Evolutionary conservation across 148 eudicot species (phyloP), one percentile per base, ranked within the genome.

Genomic region (Bassia scoparia): DNA sequence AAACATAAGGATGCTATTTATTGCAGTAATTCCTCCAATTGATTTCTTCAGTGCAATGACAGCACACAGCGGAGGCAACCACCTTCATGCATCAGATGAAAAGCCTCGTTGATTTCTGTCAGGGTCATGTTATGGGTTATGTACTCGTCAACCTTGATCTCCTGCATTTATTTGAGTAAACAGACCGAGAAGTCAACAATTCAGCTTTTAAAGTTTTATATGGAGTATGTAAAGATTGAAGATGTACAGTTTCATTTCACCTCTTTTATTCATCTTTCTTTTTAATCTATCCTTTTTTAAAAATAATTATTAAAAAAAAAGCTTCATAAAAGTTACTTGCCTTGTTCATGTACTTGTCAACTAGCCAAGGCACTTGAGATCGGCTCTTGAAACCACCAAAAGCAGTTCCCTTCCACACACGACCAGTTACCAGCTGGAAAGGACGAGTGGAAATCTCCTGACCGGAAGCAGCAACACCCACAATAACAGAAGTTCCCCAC

Each of bases 341-440:
- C 92, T 92, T 95, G 82, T 90, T 95, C 90, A 94, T 68, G 82
- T 94, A 94, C 87, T 94, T 94, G 31, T 94, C 97, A 21, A 94
- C 98, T 7, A 94, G 99, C 97, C 93, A 92, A 73, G 99, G 99
- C 27, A 95, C 99, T 72, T 95, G 99, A 38, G 99, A 92, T 17
- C 99, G 96, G 82, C 99, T 95, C 89, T 95, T 95, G 80, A 95
- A 95, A 43, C 99, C 99, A 27, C 98, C 98, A 86, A 93, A 94
- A 30, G 98, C 97, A 16, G 98, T 94, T 74, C 98, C 98, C 84
- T 94, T 94, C 98, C 98, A 94, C 41, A 94, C 97, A 75, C 98
- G 97, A 33, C 98, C 98, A 41, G 98, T 94, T 70, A 94, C 98
- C 84, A 94, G 76, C 81, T 91, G 97, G 86, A 94, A 94, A 33